Percentiles rank a stretch among this genome's conserved stretches.
Evolutionary conservation across 768 basidiomycete genomes (phyloP).

Genomic region (Lactarius hengduanensis): DNA sequence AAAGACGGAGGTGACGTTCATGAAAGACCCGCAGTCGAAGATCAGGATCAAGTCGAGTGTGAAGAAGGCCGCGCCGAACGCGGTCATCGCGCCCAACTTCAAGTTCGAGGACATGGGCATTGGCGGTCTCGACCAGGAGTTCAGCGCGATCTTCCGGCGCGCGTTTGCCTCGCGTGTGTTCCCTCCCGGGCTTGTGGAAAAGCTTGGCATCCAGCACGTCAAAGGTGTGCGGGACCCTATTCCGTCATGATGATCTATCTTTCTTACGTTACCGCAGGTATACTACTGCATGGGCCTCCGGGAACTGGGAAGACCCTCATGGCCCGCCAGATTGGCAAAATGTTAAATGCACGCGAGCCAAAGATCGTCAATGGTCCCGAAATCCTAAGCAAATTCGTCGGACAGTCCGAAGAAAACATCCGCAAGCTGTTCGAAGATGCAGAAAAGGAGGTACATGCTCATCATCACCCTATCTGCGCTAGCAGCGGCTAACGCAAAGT

Average conservation of each 20-base stretch:
- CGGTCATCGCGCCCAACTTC: conserved; percentile 96
- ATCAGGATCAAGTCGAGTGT: conserved; percentile 92
- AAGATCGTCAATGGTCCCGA: conserved; percentile 99
- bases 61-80: conserved; percentile 91
- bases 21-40: conserved; percentile 75
- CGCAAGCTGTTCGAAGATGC: conserved; percentile 98
- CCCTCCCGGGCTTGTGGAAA: conserved; percentile 93
- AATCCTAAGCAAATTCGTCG: conserved; percentile 95
- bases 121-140: conserved; percentile 93
- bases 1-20: conserved; percentile 86
- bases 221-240: conserved; percentile 59
- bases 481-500: conserved; percentile 9
- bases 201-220: conserved; percentile 96
- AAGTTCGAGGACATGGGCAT: conserved; percentile 99
- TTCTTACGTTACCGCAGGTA: conserved; percentile 49
- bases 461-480: not conserved
- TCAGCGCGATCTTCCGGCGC: conserved; percentile 94
- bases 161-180: conserved; percentile 99
- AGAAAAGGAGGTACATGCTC: conserved; percentile 78
- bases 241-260: no score
- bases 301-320: conserved; percentile 99
- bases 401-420: conserved; percentile 96
- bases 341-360: conserved; percentile 96
- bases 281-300: conserved; percentile 92
- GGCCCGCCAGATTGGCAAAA: conserved; percentile 98